Conservation (phyloP, 2,329 filamentous ascomycete species). For the Penicillium sp. region DNA sequence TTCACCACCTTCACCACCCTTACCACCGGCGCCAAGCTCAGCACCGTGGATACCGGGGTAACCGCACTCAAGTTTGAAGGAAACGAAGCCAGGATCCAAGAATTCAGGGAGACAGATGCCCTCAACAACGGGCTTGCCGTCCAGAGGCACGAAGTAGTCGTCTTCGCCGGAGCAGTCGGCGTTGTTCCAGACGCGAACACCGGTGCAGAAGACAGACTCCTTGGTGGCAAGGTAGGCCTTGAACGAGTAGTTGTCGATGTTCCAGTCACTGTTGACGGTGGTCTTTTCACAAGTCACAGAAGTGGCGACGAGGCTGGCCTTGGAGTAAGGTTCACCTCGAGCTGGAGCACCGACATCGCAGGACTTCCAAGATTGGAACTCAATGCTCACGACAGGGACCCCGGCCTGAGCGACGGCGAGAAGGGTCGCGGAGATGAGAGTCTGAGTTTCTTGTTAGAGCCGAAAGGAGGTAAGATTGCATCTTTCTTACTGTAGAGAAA, state of each 20-base stretch:
- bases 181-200: slow-evolving; percentile 23
- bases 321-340: slow-evolving; percentile 16
- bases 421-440: slow-evolving; percentile 19
- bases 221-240: slow-evolving; percentile 20
- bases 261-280: slow-evolving; percentile 22
- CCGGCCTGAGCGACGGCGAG: slow-evolving; percentile 20
- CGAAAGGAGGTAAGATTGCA: background rate
- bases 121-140: slow-evolving; percentile 11
- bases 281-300: slow-evolving; percentile 23
- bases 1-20: background rate
- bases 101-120: slow-evolving; percentile 20
- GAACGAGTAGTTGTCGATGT: slow-evolving; percentile 22
- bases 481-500: slow-evolving; percentile 18
- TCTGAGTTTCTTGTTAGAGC: slow-evolving; percentile 7
- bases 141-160: slow-evolving; percentile 18
- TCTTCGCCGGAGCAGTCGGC: slow-evolving; percentile 20
- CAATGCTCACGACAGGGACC: slow-evolving; percentile 20
- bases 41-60: slow-evolving; percentile 1
- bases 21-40: background rate
- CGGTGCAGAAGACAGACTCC: slow-evolving; percentile 18
- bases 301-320: slow-evolving; percentile 11
- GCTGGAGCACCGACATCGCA: slow-evolving; percentile 17
- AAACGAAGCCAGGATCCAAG: slow-evolving; percentile 20
- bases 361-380: slow-evolving; percentile 24
- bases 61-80: slow-evolving; percentile 19